phyloP scores from a whole-genome alignment of 208 protist genomes.

The Trypanosoma melophagium region DNA sequence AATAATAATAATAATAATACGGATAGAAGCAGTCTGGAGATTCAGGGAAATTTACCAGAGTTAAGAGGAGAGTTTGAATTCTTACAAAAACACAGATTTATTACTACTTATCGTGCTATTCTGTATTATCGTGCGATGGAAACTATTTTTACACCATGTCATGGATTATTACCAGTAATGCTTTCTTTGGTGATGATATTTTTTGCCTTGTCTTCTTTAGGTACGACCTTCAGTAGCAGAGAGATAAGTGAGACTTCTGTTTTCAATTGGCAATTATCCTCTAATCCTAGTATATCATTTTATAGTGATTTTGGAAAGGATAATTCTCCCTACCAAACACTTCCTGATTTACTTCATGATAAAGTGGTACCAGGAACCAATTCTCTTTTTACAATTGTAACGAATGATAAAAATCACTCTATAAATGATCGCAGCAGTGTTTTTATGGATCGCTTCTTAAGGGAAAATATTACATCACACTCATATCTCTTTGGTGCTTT shows the following conservation, averaged over 20 bases:
- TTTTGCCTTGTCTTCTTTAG: neutral
- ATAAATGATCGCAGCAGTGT: conserved; percentile 8
- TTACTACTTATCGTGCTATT: neutral
- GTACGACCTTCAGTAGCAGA: neutral
- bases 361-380: conserved; percentile 7
- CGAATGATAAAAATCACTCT: neutral
- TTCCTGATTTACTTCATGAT: neutral
- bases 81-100: neutral
- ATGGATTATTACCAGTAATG: neutral
- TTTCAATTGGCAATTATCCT: conserved; percentile 14
- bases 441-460: conserved; percentile 9
- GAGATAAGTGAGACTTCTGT: conserved; percentile 1
- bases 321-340: conserved; percentile 4
- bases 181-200: conserved; percentile 4
- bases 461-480: neutral
- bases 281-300: conserved; percentile 6
- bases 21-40: neutral
- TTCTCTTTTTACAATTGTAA: neutral
- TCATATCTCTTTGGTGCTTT: conserved; percentile 22
- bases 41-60: neutral
- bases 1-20: neutral
- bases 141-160: conserved; percentile 4
- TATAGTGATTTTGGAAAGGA: neutral
- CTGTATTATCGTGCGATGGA: conserved; percentile 14
- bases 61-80: conserved; percentile 2